phyloP scores from a whole-genome alignment of 2,329 filamentous ascomycete species.

The Pseudogymnoascus sp. region DNA sequence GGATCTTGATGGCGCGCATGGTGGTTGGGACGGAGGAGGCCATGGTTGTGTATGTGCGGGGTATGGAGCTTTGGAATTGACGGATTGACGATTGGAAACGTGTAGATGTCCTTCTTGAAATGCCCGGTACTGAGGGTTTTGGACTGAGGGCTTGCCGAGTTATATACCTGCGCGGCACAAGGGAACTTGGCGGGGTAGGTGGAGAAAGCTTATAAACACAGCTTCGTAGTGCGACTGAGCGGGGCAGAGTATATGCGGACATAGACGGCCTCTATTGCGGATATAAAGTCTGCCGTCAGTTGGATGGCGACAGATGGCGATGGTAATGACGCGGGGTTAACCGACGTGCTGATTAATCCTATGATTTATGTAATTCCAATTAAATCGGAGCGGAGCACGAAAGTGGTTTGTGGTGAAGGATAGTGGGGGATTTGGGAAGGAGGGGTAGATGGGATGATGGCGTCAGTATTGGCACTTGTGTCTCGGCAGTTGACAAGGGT shows the following conservation, averaged over 20 bases:
- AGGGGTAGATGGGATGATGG: not conserved
- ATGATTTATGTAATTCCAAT: not conserved
- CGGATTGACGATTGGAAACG: not conserved
- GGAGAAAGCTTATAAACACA: constrained; percentile 4
- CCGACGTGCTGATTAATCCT: not conserved
- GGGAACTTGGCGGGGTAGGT: not conserved
- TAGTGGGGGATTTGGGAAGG: not conserved
- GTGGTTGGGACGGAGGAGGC: constrained; percentile 17
- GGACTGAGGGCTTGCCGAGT: not conserved
- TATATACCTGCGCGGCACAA: not conserved
- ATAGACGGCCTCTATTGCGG: not conserved
- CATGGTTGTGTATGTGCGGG: not conserved
- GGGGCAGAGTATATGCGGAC: not conserved
- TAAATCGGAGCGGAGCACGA: not conserved
- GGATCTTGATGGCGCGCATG: constrained; percentile 60
- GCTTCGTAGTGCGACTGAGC: not conserved
- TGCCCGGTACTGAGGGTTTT: not conserved
- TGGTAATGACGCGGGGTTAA: not conserved
- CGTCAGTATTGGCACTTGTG: not conserved
- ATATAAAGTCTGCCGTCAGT: not conserved
- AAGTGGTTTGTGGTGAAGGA: not conserved
- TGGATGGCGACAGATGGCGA: not conserved
- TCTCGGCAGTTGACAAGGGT: not conserved
- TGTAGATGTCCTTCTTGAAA: not conserved
- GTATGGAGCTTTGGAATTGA: not conserved